Evolutionary conservation across 116 monocot species (phyloP).

Genomic region (Phalaenopsis hybrid): DNA sequence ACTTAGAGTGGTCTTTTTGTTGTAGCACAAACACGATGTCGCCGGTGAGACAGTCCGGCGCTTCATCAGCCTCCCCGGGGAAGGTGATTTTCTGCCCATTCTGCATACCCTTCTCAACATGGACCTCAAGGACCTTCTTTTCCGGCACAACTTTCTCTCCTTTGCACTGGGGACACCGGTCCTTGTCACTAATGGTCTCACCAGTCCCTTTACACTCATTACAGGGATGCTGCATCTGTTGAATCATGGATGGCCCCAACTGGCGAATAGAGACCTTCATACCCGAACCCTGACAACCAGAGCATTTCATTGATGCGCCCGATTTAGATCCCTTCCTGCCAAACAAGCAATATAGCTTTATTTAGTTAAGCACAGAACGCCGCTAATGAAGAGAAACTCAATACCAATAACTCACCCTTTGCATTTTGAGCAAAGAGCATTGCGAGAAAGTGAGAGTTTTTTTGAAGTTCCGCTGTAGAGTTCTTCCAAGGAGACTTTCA

Average conservation of each 20-base stretch:
- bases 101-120: no score
- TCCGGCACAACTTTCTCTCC: no score
- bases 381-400: neutral
- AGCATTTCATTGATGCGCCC: constrained; percentile 72
- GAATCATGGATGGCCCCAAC: constrained; percentile 80
- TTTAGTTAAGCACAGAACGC: neutral
- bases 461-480: constrained; percentile 78
- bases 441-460: no score
- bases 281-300: constrained; percentile 74
- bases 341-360: neutral
- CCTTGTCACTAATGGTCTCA: no score
- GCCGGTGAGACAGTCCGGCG: constrained; percentile 64
- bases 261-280: constrained; percentile 84
- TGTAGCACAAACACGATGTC: constrained; percentile 84
- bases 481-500: constrained; percentile 76
- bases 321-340: constrained; percentile 87
- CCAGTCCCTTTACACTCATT: no score
- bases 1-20: constrained; percentile 83
- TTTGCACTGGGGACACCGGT: no score
- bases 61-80: no score
- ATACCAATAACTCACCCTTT: constrained; percentile 62
- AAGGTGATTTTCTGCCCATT: no score
- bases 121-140: no score
- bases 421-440: constrained; percentile 76
- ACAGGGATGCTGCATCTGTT: no score